Conservation (phyloP, 306 rosid species). For the Chamaecrista fasciculata region DNA sequence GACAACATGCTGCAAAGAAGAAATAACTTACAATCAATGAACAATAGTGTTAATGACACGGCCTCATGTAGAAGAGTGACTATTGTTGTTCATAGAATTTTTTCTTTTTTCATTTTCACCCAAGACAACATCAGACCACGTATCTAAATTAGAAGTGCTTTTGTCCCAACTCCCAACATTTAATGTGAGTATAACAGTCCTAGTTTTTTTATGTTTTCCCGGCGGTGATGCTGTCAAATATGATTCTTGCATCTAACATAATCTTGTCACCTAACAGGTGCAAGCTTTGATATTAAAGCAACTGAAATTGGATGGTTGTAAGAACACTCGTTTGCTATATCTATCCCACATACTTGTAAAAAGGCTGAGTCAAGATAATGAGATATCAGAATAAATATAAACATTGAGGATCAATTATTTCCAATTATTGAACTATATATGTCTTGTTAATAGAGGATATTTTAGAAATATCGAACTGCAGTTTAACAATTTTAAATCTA, state of each 20-base stretch:
- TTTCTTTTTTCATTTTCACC: neutral
- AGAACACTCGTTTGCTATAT: neutral
- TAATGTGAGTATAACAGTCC: neutral
- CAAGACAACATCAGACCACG: neutral
- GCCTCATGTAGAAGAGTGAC: neutral
- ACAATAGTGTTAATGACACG: neutral
- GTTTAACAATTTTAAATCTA: neutral
- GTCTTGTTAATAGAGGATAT: neutral
- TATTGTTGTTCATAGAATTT: neutral
- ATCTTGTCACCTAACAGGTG: slow-evolving; percentile 1
- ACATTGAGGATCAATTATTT: slow-evolving; percentile 16
- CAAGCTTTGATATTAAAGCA: slow-evolving; percentile 10
- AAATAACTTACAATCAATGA: neutral
- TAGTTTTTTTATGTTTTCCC: neutral
- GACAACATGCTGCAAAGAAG: slow-evolving; percentile 1
- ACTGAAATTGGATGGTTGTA: neutral
- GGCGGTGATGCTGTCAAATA: neutral
- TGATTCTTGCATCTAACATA: slow-evolving; percentile 3
- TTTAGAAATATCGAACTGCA: neutral
- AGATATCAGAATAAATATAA: no score
- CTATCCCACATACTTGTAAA: neutral
- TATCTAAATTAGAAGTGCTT: neutral
- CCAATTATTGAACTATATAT: neutral
- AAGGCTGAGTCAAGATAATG: no score
- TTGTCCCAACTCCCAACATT: neutral